Evolutionary conservation across 768 basidiomycete genomes (phyloP).

Genomic region (Serendipita sp.): DNA sequence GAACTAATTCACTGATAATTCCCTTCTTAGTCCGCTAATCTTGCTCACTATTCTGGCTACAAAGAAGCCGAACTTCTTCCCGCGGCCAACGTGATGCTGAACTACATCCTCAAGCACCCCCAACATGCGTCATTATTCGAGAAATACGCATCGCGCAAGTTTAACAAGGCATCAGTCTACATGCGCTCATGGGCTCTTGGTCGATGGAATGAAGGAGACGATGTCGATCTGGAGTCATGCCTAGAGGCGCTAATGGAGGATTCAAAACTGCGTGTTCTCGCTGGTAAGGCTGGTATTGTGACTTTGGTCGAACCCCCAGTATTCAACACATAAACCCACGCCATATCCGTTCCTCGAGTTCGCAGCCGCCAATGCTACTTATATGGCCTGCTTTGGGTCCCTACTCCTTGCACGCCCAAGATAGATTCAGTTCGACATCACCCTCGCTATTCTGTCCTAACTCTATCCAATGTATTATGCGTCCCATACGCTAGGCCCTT

Average conservation of each 20-base stretch:
- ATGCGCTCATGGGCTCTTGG: constrained; percentile 75
- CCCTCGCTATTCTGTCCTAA: no score
- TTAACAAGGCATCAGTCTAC: constrained; percentile 74
- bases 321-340: not conserved
- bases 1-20: constrained; percentile 11
- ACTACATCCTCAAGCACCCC: constrained; percentile 62
- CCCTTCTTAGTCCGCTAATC: constrained; percentile 51
- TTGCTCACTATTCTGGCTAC: constrained; percentile 80
- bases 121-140: constrained; percentile 66
- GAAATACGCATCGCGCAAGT: constrained; percentile 78
- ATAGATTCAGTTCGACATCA: no score
- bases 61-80: constrained; percentile 65
- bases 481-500: no score
- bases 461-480: no score
- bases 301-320: not conserved
- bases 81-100: constrained; percentile 72
- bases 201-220: constrained; percentile 48
- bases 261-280: not conserved
- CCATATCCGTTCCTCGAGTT: not conserved
- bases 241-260: constrained; percentile 6
- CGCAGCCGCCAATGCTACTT: not conserved
- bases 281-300: not conserved
- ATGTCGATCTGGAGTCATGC: constrained; percentile 33
- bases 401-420: no score
- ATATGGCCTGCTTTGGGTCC: no score